A percentile compares a stretch with the other conserved stretches of the same genome.
These are phyloP conservation scores for Cytospora piceae DNA, from an alignment of 2,329 filamentous ascomycete species.

Conservation along the genomic window DNA sequence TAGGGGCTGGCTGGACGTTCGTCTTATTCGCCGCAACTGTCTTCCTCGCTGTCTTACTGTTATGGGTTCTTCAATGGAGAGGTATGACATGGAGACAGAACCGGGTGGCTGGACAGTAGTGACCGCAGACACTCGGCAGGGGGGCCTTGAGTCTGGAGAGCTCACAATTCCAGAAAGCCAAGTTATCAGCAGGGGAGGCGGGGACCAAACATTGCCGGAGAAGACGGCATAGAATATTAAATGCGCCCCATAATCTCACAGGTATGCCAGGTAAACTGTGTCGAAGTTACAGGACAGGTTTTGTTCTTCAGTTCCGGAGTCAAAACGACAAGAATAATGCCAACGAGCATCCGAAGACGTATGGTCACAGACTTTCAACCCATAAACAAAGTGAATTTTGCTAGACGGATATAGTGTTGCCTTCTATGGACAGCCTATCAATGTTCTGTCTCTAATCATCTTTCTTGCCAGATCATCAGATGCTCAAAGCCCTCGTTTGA, in stretches of 20 bases:
- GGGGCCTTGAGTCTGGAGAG: not conserved
- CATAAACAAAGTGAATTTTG: no score
- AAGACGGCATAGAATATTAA: not conserved
- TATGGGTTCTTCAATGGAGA: not conserved
- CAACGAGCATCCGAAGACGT: no score
- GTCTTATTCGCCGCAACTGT: not conserved
- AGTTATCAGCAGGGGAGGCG: not conserved
- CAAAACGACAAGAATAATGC: no score
- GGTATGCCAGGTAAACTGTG: no score
- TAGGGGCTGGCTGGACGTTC: constrained; percentile 5
- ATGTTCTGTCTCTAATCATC: not conserved
- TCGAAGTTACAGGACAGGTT: no score
- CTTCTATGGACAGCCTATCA: no score
- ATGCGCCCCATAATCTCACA: not conserved
- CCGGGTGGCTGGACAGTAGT: not conserved
- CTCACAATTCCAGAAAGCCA: not conserved
- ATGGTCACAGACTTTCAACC: no score
- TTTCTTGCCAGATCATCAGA: no score
- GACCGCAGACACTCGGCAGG: not conserved
- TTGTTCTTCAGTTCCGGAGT: no score
- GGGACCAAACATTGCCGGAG: not conserved
- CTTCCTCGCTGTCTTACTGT: not conserved
- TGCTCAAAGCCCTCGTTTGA: no score
- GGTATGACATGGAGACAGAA: not conserved
- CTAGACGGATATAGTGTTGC: no score